These are phyloP conservation scores for Endotrypanum monterogeii DNA, from an alignment of 208 protist genomes.

Conservation along the genomic window DNA sequence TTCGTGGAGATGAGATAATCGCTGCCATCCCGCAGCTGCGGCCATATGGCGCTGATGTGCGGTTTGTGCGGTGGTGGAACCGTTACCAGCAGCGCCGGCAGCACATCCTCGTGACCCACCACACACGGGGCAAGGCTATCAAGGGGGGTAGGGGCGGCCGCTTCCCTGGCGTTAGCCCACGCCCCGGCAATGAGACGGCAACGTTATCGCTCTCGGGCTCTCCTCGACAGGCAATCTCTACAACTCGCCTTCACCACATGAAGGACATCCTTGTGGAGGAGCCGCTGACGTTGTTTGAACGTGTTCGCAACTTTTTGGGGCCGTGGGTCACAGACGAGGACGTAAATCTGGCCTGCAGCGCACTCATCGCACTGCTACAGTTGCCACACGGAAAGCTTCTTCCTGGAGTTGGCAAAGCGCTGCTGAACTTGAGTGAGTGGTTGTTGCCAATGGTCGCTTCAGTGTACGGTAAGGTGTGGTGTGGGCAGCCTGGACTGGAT, in stretches of 20 bases:
- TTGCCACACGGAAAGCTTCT: constrained; percentile 38
- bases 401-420: constrained; percentile 29
- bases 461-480: constrained; percentile 40
- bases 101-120: constrained; percentile 21
- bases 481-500: constrained; percentile 20
- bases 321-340: constrained; percentile 31
- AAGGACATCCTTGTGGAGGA: neutral
- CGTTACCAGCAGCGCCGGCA: constrained; percentile 35
- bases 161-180: neutral
- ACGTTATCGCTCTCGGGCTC: no score
- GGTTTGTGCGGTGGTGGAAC: constrained; percentile 69
- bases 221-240: no score
- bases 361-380: constrained; percentile 23
- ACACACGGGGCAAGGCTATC: neutral
- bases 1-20: constrained; percentile 75
- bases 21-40: constrained; percentile 60
- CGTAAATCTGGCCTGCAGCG: constrained; percentile 18
- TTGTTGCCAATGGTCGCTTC: constrained; percentile 39
- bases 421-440: constrained; percentile 41
- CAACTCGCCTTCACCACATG: neutral
- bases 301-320: neutral
- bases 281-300: constrained; percentile 2
- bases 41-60: constrained; percentile 61
- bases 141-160: neutral
- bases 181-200: no score